Evolutionary conservation across 2,329 filamentous ascomycete species (phyloP), one percentile per base, ranked within the genome.

Genomic region (Diaporthe citrichinensis): DNA sequence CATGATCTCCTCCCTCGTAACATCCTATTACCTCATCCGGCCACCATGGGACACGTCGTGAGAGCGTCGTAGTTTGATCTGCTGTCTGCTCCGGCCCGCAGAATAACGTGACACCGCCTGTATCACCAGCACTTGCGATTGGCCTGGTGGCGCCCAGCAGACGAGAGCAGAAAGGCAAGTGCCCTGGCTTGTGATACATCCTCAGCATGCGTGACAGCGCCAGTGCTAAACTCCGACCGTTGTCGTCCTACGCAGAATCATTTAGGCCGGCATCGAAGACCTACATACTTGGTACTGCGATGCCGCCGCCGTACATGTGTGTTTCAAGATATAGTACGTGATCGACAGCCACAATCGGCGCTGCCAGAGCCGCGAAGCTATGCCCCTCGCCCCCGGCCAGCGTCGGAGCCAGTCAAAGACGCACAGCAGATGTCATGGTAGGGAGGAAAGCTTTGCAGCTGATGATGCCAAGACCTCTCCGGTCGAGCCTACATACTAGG

Each of bases 221-320:
- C 65, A 69, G 49, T 69, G 46, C 71, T 73, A 65, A 65, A 34
- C 15, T 53, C 71, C 71, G 71, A 73, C 71, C 71, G 71, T 73
- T 73, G 71, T 34, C 28, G 71, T 73, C 58, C 71, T 53, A 73
- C 71, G 65, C 65, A 55, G 46, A 53, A 36, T 28, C 23, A 65
- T 55, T 25, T 36, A 34, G 68, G 36, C 57, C 49, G 65, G 65
- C 65, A 69, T 69, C 49, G 55, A 69, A 55, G 65, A 69, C 61
- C 34, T 55, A 69, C 62, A 68, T 39, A 53, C 31, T 31, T 31
- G 31, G 31, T 31, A 31, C 62, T 14, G 36, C 31, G 65, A 41
- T 69, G 49, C 49, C 65, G 65, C 65, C 65, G 65, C 65, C 34
- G 49, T 53, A 53, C 46, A 53, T 41, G 31, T 55, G 65, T 69